phyloP scores from a whole-genome alignment of 2,329 filamentous ascomycete species.

The Xylariaceae sp. region DNA sequence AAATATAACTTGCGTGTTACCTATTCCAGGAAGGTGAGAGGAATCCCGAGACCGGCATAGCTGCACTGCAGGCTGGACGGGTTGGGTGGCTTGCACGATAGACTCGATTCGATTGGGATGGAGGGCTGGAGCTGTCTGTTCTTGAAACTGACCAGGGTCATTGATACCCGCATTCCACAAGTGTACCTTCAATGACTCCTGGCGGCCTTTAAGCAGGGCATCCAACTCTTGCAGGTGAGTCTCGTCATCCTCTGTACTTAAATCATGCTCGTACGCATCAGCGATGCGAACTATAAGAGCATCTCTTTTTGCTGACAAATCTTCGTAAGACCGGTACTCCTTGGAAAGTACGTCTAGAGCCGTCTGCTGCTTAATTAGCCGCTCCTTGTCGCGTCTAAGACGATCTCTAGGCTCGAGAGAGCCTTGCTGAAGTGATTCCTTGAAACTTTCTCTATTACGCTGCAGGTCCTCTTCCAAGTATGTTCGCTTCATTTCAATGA shows the following conservation, averaged over 20 bases:
- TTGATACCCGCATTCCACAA: conserved; percentile 55
- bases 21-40: conserved; percentile 31
- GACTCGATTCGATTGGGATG: conserved; percentile 36
- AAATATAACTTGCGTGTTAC: conserved; percentile 53
- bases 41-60: conserved; percentile 43
- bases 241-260: conserved; percentile 60
- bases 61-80: conserved; percentile 37
- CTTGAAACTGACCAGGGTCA: conserved; percentile 46
- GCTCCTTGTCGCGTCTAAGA: conserved; percentile 58
- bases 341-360: conserved; percentile 49
- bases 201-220: conserved; percentile 51
- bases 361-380: conserved; percentile 52
- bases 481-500: conserved; percentile 44
- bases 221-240: conserved; percentile 55
- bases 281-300: conserved; percentile 53
- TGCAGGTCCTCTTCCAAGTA: conserved; percentile 50
- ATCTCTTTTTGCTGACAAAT: conserved; percentile 52
- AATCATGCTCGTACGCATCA: conserved; percentile 56
- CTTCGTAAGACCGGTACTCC: conserved; percentile 51
- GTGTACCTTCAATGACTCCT: conserved; percentile 48
- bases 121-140: conserved; percentile 29
- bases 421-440: conserved; percentile 53
- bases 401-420: conserved; percentile 52
- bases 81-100: conserved; percentile 54
- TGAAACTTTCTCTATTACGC: conserved; percentile 56